Evolutionary conservation across 2,329 filamentous ascomycete genomes (phyloP), one percentile per base, ranked within the genome.

Genomic region (Thielaviopsis musarum): DNA sequence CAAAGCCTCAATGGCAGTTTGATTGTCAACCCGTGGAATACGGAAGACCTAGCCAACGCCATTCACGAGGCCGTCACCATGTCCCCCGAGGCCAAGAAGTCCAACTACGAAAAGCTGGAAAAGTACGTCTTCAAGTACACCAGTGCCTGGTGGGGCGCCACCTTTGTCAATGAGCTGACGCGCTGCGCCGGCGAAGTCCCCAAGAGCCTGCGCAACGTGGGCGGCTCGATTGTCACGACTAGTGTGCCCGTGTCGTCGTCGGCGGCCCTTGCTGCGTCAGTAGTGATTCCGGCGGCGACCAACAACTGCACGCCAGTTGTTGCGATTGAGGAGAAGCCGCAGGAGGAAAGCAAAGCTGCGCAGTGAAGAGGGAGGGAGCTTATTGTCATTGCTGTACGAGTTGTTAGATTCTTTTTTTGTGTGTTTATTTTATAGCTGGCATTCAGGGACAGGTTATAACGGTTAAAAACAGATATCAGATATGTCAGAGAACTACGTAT

Each of bases 11-110:
- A 95, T 65, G 91, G 91, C 62, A 90, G 88, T 65, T 77, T 97
- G 57, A 91, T 97, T 58, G 88, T 97, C 67, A 98, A 98, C 72
- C 93, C 93, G 0, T 98, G 93, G 93, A 97, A 97, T 70, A 96
- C 91, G 0, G 91, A 96, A 69, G 91, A 97, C 71, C 77, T 97
- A 45, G 91, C 91, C 49, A 88, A 90, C 66, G 88, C 91, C 5
- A 91, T 97, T 65, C 87, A 96, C 71, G 90, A 95, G 65, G 89
- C 91, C n/a, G 90, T 97, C 52, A 95, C 91, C 59, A 96, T 97
- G 89, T 85, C 85, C 58, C 83, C 90, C 19, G 91, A 95, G 71
- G 87, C 93, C 73, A 83, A 90, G 58, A 83, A 85, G 62, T 76
- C 84, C 60, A 96, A 96, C 72, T 96, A 88, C 74, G 82, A 85